Conservation (phyloP, 805 yeast genomes). For the Ogataea philodendri region DNA sequence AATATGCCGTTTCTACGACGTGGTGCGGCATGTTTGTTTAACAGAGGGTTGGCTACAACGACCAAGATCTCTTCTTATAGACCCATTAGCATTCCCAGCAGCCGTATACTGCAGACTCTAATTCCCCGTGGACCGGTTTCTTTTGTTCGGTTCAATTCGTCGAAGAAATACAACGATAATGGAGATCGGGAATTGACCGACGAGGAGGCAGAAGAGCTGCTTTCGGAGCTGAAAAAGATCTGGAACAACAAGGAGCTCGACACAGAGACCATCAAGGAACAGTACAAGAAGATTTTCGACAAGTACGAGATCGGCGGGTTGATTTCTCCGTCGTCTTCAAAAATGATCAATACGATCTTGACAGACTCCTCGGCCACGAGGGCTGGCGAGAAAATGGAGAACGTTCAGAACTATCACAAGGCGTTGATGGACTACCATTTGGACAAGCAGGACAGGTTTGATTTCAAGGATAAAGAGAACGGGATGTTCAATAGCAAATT, state of each 20-base stretch:
- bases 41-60: not conserved
- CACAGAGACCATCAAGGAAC: conserved; percentile 17
- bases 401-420: conserved; percentile 33
- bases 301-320: conserved; percentile 34
- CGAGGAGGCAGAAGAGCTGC: conserved; percentile 28
- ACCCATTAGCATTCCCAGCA: too few relatives aligned
- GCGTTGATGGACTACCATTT: conserved; percentile 32
- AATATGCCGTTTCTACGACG: conserved; percentile 4
- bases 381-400: conserved; percentile 32
- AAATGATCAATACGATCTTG: conserved; percentile 27
- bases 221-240: conserved; percentile 25
- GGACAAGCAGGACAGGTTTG: conserved; percentile 27
- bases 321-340: conserved; percentile 30
- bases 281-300: conserved; percentile 23
- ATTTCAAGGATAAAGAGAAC: conserved; percentile 3
- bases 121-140: too few relatives aligned
- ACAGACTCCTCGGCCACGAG: conserved; percentile 24
- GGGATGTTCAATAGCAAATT: conserved; percentile 24
- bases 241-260: conserved; percentile 26
- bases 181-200: conserved; percentile 30
- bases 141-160: conserved; percentile 20
- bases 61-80: not conserved
- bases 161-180: conserved; percentile 22
- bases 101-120: too few relatives aligned
- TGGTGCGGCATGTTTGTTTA: conserved; percentile 1